Percentiles rank a stretch among this genome's conserved stretches.
These are phyloP conservation scores for Vitellaria paradoxa DNA, from an alignment of 179 eudicot genomes.

Conservation along the genomic window DNA sequence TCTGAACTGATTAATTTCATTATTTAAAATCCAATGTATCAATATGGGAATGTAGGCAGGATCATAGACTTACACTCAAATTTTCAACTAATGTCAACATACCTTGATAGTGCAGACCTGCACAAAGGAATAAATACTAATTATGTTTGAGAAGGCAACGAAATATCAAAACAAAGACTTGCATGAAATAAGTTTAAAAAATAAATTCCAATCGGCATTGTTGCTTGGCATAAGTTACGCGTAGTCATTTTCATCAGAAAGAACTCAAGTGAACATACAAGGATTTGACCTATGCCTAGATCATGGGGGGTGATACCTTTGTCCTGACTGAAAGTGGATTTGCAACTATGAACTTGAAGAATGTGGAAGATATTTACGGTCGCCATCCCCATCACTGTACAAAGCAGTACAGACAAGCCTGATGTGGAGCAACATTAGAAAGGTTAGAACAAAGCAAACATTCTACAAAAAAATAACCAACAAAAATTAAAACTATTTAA, in stretches of 20 bases:
- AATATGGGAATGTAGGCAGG: slow-evolving; percentile 12
- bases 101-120: slow-evolving; percentile 99
- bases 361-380: slow-evolving; percentile 97
- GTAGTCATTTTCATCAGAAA: not conserved
- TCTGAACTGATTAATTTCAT: not conserved
- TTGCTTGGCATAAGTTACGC: not conserved
- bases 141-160: slow-evolving; percentile 17
- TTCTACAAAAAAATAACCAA: not conserved
- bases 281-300: not conserved
- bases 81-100: slow-evolving; percentile 38
- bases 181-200: not conserved
- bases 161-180: not conserved
- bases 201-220: not conserved
- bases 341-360: slow-evolving; percentile 93
- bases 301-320: slow-evolving; percentile 52
- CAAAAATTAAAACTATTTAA: not conserved
- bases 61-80: slow-evolving; percentile 35
- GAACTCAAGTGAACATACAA: not conserved
- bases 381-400: slow-evolving; percentile 80
- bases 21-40: not conserved
- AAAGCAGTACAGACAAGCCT: slow-evolving; percentile 94
- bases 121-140: slow-evolving; percentile 27
- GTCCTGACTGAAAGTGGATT: slow-evolving; percentile 98
- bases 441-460: slow-evolving; percentile 7
- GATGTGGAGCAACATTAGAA: slow-evolving; percentile 18